Percentiles rank a stretch among this genome's conserved stretches.
Evolutionary conservation across 2,329 filamentous ascomycete genomes (phyloP).

Genomic region (Ophiostoma sp.): DNA sequence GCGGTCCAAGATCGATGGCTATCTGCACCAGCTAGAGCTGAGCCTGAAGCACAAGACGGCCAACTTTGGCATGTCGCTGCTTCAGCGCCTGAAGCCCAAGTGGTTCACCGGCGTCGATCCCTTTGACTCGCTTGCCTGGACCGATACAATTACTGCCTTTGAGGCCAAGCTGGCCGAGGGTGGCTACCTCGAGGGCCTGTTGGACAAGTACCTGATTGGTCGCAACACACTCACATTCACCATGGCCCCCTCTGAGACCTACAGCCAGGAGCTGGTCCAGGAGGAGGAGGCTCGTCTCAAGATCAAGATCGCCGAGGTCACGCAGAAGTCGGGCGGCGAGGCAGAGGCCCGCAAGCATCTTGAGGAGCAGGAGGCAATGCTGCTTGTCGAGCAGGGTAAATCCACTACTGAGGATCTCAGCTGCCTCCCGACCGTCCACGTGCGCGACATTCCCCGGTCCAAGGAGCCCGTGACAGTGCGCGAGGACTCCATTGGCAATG

Average conservation of each 20-base stretch:
- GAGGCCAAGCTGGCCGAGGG: conserved; percentile 68
- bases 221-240: conserved; percentile 86
- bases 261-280: conserved; percentile 63
- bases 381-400: conserved; percentile 77
- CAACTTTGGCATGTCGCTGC: conserved; percentile 84
- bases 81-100: conserved; percentile 80
- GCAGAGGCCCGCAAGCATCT: conserved; percentile 59
- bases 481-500: conserved; percentile 47
- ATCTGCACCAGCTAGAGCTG: conserved; percentile 91
- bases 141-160: conserved; percentile 79
- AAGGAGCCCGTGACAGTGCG: conserved; percentile 57
- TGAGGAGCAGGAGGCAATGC: conserved; percentile 69
- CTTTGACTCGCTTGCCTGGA: conserved; percentile 86
- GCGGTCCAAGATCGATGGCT: conserved; percentile 82
- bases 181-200: conserved; percentile 73
- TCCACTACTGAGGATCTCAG: conserved; percentile 79
- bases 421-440: conserved; percentile 80
- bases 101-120: conserved; percentile 97
- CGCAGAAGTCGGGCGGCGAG: conserved; percentile 62
- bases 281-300: conserved; percentile 75
- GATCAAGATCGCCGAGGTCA: conserved; percentile 65
- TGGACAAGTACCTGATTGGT: conserved; percentile 87
- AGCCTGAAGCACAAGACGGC: conserved; percentile 92
- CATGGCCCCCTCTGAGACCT: conserved; percentile 79
- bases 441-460: conserved; percentile 78